Base-by-base conservation (phyloP, 1,284 basidiomycete species). In the Trametes pubescens region DNA sequence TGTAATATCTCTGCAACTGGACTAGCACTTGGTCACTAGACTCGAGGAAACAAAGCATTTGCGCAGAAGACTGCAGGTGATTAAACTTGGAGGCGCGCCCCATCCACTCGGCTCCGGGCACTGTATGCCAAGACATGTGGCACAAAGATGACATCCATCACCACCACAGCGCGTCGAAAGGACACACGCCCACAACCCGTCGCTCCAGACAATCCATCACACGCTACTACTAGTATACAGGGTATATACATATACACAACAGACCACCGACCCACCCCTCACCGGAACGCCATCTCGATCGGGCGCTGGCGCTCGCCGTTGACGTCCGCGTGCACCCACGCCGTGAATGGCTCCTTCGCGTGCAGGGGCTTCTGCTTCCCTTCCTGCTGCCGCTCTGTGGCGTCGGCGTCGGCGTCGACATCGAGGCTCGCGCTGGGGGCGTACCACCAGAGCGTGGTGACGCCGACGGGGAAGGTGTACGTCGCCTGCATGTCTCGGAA, bases 401-500 rank as follows among this genome's bases (percentile, higher is more conserved):
- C 53, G 21, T 58, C 58, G 22, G 47, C 56, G 49, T 44, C 57
- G 21, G 32, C 53, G 21, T 58, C 58, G 22, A 38, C 56, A 43
- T 44, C 57, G 6, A 61, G n/a, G 55, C 52, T 64, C 18, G 57
- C 37, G 59, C 51, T 59, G 11, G 56, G 71, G 6, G 77, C 78
- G 66, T 78, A 81, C 79, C 79, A 81, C 79, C 78, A 81, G 29
- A 82, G 74, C n/a, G 80, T 81, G 14, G 79, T 80, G 24, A 81
- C 83, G 26, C 87, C 87, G 16, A 88, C 86, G 0, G 87, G 87
- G 79, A 90, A 90, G 21, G 86, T 88, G 71, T 86, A 86, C 3
- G 76, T 82, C 10, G 86, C 87, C 81, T 90, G 88, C 79, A 80
- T 80, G 0, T 86, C 89, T 56, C 86, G 79, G 76, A 91, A 92